Percentiles rank a stretch among this genome's conserved stretches.
phyloP scores from a whole-genome alignment of 1,284 basidiomycete species.

The Malassezia slooffiae region DNA sequence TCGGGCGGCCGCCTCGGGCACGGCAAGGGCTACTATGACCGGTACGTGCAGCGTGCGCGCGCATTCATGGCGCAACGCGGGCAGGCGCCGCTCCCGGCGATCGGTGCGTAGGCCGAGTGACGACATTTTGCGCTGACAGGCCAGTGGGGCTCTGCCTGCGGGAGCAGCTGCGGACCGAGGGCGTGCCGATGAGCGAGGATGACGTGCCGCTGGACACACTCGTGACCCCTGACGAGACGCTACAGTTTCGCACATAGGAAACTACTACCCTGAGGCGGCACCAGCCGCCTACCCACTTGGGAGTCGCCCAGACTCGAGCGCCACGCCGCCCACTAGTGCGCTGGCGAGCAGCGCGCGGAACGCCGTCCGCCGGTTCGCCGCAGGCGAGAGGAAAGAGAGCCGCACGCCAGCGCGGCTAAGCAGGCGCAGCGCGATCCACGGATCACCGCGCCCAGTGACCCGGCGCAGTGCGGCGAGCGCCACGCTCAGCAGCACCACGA shows the following conservation, averaged over 20 bases:
- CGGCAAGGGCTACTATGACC: conserved; percentile 49
- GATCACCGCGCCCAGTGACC: conserved; percentile 24
- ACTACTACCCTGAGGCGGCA: too few relatives aligned
- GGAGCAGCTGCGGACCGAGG: conserved; percentile 3
- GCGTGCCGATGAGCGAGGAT: conserved; percentile 6
- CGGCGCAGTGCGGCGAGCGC: conserved; percentile 18
- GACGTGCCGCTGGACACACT: conserved; percentile 6
- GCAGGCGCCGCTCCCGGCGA: conserved; percentile 1
- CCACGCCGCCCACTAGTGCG: conserved; percentile 8
- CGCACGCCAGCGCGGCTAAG: conserved; percentile 8
- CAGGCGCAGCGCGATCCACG: conserved; percentile 19
- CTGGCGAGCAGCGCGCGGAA: conserved; percentile 13
- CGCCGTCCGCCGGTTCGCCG: conserved; percentile 9
- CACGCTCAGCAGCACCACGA: conserved; percentile 17
- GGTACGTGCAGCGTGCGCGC: conserved; percentile 26
- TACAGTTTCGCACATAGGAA: too few relatives aligned
- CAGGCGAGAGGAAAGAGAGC: conserved; percentile 1
- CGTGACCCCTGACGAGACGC: conserved; percentile 1
- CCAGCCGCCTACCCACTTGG: too few relatives aligned
- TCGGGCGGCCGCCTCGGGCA: conserved; percentile 46
- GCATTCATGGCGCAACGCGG: neutral
- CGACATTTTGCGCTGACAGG: too few relatives aligned
- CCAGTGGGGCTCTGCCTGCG: conserved; percentile 1
- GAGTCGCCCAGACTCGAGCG: conserved; percentile 7
- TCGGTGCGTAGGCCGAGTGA: conserved; percentile 1